These are phyloP conservation scores for Hypoxylon sp. DNA, from an alignment of 2,329 filamentous ascomycete species.

Conservation along the genomic window DNA sequence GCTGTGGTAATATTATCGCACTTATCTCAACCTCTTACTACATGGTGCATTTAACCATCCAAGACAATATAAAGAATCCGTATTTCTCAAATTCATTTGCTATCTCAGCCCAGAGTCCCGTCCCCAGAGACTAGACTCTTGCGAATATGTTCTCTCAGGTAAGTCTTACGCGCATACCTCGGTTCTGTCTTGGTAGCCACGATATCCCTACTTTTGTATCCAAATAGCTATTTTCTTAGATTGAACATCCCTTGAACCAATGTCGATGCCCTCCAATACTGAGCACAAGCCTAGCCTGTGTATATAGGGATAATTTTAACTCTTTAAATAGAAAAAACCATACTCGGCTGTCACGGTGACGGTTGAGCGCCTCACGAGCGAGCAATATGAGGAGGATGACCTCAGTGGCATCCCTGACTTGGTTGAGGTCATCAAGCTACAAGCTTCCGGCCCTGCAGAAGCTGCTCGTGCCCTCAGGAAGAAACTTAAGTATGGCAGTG, in stretches of 20 bases:
- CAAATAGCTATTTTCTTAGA: not conserved
- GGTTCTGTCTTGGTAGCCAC: constrained; percentile 3
- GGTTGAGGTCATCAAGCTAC: constrained; percentile 92
- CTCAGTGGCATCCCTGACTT: constrained; percentile 92
- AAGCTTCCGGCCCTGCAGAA: constrained; percentile 87
- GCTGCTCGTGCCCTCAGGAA: constrained; percentile 93
- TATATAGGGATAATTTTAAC: constrained; percentile 30
- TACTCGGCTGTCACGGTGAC: constrained; percentile 95
- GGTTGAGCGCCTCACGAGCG: constrained; percentile 90
- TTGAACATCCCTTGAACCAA: not conserved
- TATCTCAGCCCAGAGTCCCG: constrained; percentile 19
- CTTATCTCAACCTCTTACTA: constrained; percentile 4
- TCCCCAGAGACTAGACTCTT: constrained; percentile 7
- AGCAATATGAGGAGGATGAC: constrained; percentile 92
- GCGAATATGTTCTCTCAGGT: constrained; percentile 47
- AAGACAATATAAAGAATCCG: not conserved
- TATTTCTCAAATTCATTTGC: constrained; percentile 5
- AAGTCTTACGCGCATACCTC: constrained; percentile 20
- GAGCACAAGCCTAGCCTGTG: not conserved
- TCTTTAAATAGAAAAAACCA: constrained; percentile 76
- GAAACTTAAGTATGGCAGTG: constrained; percentile 97
- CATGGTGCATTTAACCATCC: constrained; percentile 11
- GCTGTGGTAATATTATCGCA: constrained; percentile 20
- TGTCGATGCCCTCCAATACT: not conserved
- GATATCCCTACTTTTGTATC: not conserved